phyloP scores from a whole-genome alignment of 257 asterid genomes.

The Solanum virginianum region DNA sequence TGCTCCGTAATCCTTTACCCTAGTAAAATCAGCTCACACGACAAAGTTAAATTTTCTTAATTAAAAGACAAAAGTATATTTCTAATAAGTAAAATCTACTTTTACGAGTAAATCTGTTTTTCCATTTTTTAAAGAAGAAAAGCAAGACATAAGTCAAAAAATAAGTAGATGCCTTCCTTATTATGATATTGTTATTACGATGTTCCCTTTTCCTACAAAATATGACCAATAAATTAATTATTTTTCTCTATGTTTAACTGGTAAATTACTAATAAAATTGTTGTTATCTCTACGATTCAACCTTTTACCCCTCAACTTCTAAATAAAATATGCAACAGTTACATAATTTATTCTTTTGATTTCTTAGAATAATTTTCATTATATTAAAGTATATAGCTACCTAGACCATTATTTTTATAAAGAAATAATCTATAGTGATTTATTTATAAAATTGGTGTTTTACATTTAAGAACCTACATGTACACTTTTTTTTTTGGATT shows the following conservation, averaged over 20 bases:
- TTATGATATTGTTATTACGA: not conserved
- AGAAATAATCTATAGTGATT: not conserved
- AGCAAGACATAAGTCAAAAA: not conserved
- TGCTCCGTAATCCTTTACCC: accelerated
- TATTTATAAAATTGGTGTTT: not conserved
- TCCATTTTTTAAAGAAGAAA: not conserved
- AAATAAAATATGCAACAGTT: not conserved
- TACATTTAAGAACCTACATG: not conserved
- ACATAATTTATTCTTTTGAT: not conserved
- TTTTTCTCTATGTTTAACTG: not conserved
- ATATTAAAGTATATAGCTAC: not conserved
- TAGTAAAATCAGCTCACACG: not conserved
- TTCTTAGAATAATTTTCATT: not conserved
- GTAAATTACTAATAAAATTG: not conserved
- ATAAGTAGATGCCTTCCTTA: not conserved
- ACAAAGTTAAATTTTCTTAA: not conserved
- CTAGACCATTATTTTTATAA: not conserved
- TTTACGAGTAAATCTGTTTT: not conserved
- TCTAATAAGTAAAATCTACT: not conserved
- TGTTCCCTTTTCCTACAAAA: not conserved
- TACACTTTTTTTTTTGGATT: too few species aligned
- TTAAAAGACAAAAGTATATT: not conserved
- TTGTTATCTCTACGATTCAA: not conserved
- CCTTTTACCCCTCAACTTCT: not conserved
- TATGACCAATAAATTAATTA: not conserved